Base-by-base conservation (phyloP, 1,139 yeast genomes). In the Blastobotrys ciferrii region DNA sequence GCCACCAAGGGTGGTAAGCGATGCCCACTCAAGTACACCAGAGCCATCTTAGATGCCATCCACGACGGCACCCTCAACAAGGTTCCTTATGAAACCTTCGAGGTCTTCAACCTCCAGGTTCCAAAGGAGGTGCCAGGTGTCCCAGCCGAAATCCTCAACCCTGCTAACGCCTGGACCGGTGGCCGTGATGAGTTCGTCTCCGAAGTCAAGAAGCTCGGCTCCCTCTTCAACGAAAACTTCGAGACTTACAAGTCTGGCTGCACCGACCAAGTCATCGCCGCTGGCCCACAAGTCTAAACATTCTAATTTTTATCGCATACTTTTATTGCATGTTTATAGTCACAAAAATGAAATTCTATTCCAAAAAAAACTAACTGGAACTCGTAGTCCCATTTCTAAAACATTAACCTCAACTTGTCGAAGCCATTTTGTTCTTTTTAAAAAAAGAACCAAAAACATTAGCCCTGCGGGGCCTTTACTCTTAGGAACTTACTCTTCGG, bases 1-100 rank as follows among this genome's bases (percentile, higher is more conserved):
- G 95, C 87, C 60, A 77, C 88, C 54, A 80, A 83, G 69, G 98
- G 98, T 62, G 98, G 98, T 67, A 84, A 87, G 78, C 86, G 98
- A 77, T 92, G 98, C 75, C 94, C 98, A 52, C 82, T 92, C 72
- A 92, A 92, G 73, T 91, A 89, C 82, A 92, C 98, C 55, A 86
- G 98, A 76, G 96, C 96, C 54, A 91, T 92, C 58, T 78, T 92
- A 67, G 96, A 92, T 69, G 83, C 97, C 47, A 91, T 92, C 65
- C 98, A 92, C 75, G 81, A 89, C 57, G 98, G 98, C 57, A 84
- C 85, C 63, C 80, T 92, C 63, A 81, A 80, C 58, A 74, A 87
- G 64, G 92, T 76, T 56, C 87, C 85, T 65, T 91, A 76, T 71
- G 98, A 91, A 74, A 75, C 75, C 47, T 84, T 87, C 75, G 95